Conservation (phyloP, 1,284 basidiomycete genomes). For the Termitomyces sp. region DNA sequence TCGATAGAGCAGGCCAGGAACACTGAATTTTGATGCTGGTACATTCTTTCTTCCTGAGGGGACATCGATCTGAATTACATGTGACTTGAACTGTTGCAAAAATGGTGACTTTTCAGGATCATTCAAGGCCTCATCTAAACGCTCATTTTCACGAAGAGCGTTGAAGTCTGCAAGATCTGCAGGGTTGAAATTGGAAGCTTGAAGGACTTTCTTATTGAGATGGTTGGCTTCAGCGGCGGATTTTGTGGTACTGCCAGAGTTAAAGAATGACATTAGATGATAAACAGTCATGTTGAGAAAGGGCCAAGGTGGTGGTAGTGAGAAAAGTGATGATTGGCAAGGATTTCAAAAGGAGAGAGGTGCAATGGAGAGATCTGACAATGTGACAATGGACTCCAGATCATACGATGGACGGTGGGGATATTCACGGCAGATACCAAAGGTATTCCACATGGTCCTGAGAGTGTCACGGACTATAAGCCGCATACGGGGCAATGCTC, state of each 20-base stretch:
- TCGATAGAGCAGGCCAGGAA: slow-evolving; percentile 26
- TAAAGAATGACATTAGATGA: slow-evolving; percentile 22
- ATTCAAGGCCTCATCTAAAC: slow-evolving; percentile 9
- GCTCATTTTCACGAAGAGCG: slow-evolving; percentile 8
- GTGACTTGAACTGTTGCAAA: slow-evolving; percentile 12
- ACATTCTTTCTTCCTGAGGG: slow-evolving; percentile 23
- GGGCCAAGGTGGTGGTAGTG: slow-evolving; percentile 14
- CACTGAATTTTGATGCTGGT: slow-evolving; percentile 16
- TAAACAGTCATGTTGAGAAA: slow-evolving; percentile 22
- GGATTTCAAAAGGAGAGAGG: background rate
- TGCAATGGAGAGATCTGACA: slow-evolving; percentile 18
- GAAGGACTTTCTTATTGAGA: slow-evolving; percentile 7
- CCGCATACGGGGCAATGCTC: slow-evolving; percentile 11
- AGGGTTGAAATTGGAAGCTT: slow-evolving; percentile 4
- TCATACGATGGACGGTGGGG: slow-evolving; percentile 25
- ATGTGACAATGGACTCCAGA: slow-evolving; percentile 20
- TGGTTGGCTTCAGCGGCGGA: slow-evolving; percentile 4
- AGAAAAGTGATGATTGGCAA: background rate
- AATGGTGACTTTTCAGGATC: slow-evolving; percentile 2
- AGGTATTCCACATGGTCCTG: slow-evolving; percentile 22
- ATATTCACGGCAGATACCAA: slow-evolving; percentile 26
- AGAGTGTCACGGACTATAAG: slow-evolving; percentile 27
- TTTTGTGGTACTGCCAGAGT: slow-evolving; percentile 6
- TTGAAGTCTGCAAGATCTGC: slow-evolving; percentile 4
- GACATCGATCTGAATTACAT: slow-evolving; percentile 23